Evolutionary conservation across 2,329 filamentous ascomycete genomes (phyloP).

Genomic region (Atkinsonella hypoxylon): DNA sequence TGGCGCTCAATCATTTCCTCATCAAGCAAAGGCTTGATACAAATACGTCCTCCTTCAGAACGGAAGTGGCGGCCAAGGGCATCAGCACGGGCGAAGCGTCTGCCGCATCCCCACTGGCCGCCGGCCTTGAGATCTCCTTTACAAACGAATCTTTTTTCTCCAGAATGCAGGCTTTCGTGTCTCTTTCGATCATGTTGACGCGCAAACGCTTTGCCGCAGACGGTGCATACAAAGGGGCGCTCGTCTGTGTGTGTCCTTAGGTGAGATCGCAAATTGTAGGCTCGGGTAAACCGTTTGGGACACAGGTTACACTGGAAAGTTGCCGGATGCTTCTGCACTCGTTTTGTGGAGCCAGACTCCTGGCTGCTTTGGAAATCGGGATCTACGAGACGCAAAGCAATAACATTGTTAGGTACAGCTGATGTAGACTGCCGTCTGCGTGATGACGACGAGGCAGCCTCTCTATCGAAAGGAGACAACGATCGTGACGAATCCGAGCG

Average conservation of each 20-base stretch:
- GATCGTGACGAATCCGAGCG: slow-evolving; percentile 41
- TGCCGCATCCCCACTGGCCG: slow-evolving; percentile 82
- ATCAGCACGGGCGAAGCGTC: slow-evolving; percentile 89
- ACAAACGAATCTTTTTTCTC: slow-evolving; percentile 98
- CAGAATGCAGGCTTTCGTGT: slow-evolving; percentile 89
- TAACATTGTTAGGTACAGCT: slow-evolving; percentile 48
- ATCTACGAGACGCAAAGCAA: slow-evolving; percentile 85
- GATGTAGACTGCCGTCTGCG: slow-evolving; percentile 50
- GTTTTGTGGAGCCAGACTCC: slow-evolving; percentile 52
- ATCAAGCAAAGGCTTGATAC: slow-evolving; percentile 92
- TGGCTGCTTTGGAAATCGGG: slow-evolving; percentile 65
- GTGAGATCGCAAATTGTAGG: slow-evolving; percentile 93
- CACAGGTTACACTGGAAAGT: slow-evolving; percentile 93
- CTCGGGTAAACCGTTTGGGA: slow-evolving; percentile 89
- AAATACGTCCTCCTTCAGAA: slow-evolving; percentile 88
- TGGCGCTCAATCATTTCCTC: slow-evolving; percentile 83
- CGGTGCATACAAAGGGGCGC: slow-evolving; percentile 90
- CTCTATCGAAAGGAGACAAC: slow-evolving; percentile 46
- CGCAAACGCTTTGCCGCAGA: slow-evolving; percentile 94
- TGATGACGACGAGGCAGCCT: slow-evolving; percentile 25
- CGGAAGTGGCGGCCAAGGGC: slow-evolving; percentile 90
- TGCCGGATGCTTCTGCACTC: slow-evolving; percentile 94
- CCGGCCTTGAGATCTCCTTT: slow-evolving; percentile 77
- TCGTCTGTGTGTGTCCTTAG: slow-evolving; percentile 94
- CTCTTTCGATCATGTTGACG: slow-evolving; percentile 95